Conservation (phyloP, 441 rosid species). For the Jatropha multifida region DNA sequence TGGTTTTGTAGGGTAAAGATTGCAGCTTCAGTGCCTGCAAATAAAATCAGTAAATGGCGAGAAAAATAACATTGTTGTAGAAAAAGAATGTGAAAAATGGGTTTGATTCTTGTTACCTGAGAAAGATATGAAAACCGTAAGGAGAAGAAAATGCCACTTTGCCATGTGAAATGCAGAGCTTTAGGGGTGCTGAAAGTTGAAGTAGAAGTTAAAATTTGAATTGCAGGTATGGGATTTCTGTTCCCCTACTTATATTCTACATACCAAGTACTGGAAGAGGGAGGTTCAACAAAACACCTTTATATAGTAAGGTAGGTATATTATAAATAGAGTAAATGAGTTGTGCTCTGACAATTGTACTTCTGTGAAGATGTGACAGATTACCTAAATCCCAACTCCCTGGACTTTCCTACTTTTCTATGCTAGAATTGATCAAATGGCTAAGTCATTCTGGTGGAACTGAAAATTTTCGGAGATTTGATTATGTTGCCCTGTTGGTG, state of each 20-base stretch:
- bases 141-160: background rate
- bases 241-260: background rate
- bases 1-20: conserved; percentile 53
- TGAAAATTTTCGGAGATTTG: background rate
- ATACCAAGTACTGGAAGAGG: background rate
- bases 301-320: conserved; percentile 7
- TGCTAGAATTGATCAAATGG: background rate
- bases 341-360: conserved; percentile 9
- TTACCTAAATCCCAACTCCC: background rate
- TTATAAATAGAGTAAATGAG: background rate
- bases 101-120: background rate
- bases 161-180: background rate
- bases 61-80: too few species aligned
- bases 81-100: background rate
- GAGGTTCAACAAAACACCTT: conserved; percentile 8
- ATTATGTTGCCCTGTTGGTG: background rate
- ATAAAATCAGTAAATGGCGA: background rate
- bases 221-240: background rate
- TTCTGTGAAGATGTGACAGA: background rate
- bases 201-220: background rate
- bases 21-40: conserved; percentile 32
- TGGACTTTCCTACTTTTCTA: background rate
- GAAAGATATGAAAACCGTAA: background rate
- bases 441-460: background rate
- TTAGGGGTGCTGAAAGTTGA: background rate